Evolutionary conservation across 331 rosid genomes (phyloP).

Genomic region (Malus hybrid): DNA sequence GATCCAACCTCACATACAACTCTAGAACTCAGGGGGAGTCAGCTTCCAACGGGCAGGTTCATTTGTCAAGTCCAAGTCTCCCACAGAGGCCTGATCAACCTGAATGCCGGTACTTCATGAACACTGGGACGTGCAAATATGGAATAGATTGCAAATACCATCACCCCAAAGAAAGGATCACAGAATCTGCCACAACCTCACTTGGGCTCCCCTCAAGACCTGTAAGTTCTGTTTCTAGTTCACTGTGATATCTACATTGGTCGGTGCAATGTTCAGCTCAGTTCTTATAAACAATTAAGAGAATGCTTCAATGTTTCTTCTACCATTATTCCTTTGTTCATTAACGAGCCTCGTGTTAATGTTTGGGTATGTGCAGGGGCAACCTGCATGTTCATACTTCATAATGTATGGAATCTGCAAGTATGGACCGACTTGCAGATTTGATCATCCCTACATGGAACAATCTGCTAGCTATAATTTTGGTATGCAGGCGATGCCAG

Average conservation of each 20-base stretch:
- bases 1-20: slow-evolving; percentile 49
- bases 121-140: slow-evolving; percentile 85
- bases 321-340: not conserved
- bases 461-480: slow-evolving; percentile 47
- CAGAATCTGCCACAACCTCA: slow-evolving; percentile 40
- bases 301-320: not conserved
- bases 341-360: not conserved
- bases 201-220: slow-evolving; percentile 86
- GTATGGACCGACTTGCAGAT: slow-evolving; percentile 86
- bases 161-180: slow-evolving; percentile 74
- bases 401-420: slow-evolving; percentile 75
- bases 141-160: slow-evolving; percentile 85
- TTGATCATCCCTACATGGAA: slow-evolving; percentile 61
- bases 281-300: not conserved
- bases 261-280: not conserved
- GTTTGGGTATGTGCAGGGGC: slow-evolving; percentile 49
- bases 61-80: slow-evolving; percentile 31
- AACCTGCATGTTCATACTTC: slow-evolving; percentile 66
- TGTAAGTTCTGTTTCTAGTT: slow-evolving; percentile 41
- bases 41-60: slow-evolving; percentile 48
- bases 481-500: slow-evolving; percentile 33
- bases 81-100: slow-evolving; percentile 90
- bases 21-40: slow-evolving; percentile 42
- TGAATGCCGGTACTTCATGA: slow-evolving; percentile 74
- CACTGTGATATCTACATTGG: not conserved